Evolutionary conservation across 306 rosid species (phyloP), one percentile per base, ranked within the genome.

Genomic region (Echinosophora koreensis): DNA sequence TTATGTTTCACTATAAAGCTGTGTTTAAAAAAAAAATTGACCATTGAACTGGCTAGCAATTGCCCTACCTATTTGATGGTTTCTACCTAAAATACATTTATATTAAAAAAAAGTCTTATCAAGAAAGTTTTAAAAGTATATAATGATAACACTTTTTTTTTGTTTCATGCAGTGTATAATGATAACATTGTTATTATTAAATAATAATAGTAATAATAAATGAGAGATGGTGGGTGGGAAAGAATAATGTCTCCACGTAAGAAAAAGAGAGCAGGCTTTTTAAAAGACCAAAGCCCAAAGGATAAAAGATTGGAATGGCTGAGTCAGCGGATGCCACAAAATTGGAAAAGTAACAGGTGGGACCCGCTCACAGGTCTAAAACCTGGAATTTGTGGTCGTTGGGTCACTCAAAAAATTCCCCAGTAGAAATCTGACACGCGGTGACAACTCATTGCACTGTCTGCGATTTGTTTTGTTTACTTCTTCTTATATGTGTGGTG

Each of bases 361-460:
- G 82, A 5, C 77, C 76, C 32, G 2, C 37, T 22, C 16, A 39
- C 4, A 4, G 46, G 74, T 77, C 15, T 5, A 6, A n/a, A 66
- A 30, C 27, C 34, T 60, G 3, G 73, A 70, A 62, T 60, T 22
- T 79, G 72, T 27, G 82, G 83, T 70, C 0, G 82, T 70, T 59
- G 17, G 62, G 44, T 35, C 76, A 47, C 34, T 34, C 4, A 32
- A 7, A 17, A 1, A 30, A 30, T 5, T 18, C 0, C 4, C 76
- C 32, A 13, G n/a, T 78, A 35, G 4, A 2, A 0, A 59, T 59
- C 8, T 0, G 64, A 79, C 77, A 79, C 77, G 65, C 8, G 83
- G 49, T 35, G 47, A 37, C 8, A 50, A 15, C 0, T 61, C 66
- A 60, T 61, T 70, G 77, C 72, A 28, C 11, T 13, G 4, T 39